Evolutionary conservation across 768 basidiomycete genomes (phyloP).

Genomic region (Mycena haematopus): DNA sequence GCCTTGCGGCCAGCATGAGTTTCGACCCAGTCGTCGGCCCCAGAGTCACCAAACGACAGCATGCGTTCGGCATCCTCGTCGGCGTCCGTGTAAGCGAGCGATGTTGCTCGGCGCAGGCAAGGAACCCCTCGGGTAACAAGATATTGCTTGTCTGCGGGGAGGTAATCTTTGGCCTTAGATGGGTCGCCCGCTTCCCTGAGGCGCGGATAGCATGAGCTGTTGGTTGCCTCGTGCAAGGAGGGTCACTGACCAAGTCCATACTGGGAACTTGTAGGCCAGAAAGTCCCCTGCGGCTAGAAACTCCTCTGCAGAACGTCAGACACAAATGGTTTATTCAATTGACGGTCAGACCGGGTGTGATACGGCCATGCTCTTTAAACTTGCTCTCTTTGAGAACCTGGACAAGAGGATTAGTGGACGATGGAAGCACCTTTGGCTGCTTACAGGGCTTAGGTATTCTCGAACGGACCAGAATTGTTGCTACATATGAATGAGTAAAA

Average conservation of each 20-base stretch:
- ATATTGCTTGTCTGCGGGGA: slow-evolving; percentile 97
- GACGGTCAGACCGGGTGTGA: slow-evolving; percentile 79
- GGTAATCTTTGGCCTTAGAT: slow-evolving; percentile 85
- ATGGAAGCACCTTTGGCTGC: slow-evolving; percentile 34
- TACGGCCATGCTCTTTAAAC: slow-evolving; percentile 98
- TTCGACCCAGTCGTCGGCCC: slow-evolving; percentile 96
- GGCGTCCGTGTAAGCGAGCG: slow-evolving; percentile 91
- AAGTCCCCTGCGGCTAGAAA: slow-evolving; percentile 99
- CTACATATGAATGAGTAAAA: slow-evolving; percentile 46
- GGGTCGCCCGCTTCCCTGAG: slow-evolving; percentile 92
- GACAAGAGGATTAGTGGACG: slow-evolving; percentile 31
- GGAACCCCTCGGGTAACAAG: slow-evolving; percentile 96
- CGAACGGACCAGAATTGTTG: slow-evolving; percentile 93
- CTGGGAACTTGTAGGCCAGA: slow-evolving; percentile 96
- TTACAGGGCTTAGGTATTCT: slow-evolving; percentile 90
- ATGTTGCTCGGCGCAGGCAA: slow-evolving; percentile 91
- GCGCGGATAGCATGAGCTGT: slow-evolving; percentile 17
- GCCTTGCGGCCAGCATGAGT: slow-evolving; percentile 86
- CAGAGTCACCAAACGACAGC: slow-evolving; percentile 78
- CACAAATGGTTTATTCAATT: not conserved
- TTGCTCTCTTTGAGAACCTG: slow-evolving; percentile 97
- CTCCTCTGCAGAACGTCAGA: slow-evolving; percentile 67
- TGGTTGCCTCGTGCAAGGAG: slow-evolving; percentile 10
- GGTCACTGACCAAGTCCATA: slow-evolving; percentile 88
- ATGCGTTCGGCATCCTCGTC: slow-evolving; percentile 97